phyloP scores from a whole-genome alignment of 306 rosid species.

The Calophaca sinica region DNA sequence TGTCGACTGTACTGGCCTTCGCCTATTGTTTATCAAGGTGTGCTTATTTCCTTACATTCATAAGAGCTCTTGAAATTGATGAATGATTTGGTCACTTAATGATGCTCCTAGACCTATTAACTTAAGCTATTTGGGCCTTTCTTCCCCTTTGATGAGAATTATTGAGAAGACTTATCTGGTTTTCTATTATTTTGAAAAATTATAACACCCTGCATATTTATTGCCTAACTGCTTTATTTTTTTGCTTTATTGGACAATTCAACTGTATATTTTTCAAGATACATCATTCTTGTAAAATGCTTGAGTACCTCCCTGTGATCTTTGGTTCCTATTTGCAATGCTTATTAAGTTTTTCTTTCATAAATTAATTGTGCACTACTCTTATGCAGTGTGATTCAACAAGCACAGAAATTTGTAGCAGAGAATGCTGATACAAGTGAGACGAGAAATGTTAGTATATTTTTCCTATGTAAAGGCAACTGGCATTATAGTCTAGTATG shows the following conservation, averaged over 20 bases:
- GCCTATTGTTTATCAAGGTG: conserved; percentile 96
- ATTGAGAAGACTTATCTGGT: conserved; percentile 19
- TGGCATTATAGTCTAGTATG: conserved; percentile 22
- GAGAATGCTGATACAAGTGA: conserved; percentile 73
- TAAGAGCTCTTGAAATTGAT: conserved; percentile 32
- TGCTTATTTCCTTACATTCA: conserved; percentile 43
- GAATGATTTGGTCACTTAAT: conserved; percentile 42
- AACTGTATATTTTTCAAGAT: conserved; percentile 16
- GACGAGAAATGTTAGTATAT: conserved; percentile 74
- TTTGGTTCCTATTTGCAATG: conserved; percentile 33
- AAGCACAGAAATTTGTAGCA: conserved; percentile 71
- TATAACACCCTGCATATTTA: conserved; percentile 18
- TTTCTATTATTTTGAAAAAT: conserved; percentile 3
- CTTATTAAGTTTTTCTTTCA: conserved; percentile 41
- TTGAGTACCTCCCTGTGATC: conserved; percentile 38
- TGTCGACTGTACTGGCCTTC: conserved; percentile 85
- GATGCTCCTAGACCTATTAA: not conserved
- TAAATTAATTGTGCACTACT: conserved; percentile 35
- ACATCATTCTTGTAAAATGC: conserved; percentile 16
- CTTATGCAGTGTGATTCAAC: conserved; percentile 81
- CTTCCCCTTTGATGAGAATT: conserved; percentile 17
- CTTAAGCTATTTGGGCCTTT: conserved; percentile 22
- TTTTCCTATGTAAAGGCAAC: conserved; percentile 32
- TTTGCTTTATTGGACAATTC: conserved; percentile 22
- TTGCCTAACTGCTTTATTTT: conserved; percentile 24